Evolutionary conservation across 331 rosid genomes (phyloP), one percentile per base, ranked within the genome.

Genomic region (Quercus lobata): DNA sequence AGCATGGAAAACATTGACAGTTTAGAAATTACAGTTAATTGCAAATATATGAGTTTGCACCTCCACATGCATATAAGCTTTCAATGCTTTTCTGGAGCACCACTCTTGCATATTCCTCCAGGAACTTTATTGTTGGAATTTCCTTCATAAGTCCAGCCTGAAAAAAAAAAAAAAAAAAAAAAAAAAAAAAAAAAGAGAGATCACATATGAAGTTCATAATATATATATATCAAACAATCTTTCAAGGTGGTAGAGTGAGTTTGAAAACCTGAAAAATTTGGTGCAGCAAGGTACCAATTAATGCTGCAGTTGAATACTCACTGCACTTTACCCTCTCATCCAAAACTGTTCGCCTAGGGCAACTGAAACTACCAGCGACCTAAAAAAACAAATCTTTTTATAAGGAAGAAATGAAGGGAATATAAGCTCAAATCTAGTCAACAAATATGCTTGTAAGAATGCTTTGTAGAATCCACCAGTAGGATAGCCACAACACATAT

Each of bases 61-160:
- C 99, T 91, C 91, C 92, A 69, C 97, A 93, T 35, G 97, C 97
- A 90, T 91, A 95, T 72, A 95, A 82, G 82, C 90, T 93, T 86
- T 95, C 99, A 53, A 91, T 79, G 84, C 89, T 90, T 81, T 82
- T 84, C 68, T 84, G 88, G 52, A 95, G 87, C 73, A 87, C 96
- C 70, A 62, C 80, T 70, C 87, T 80, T 54, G 94, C 85, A 69
- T 85, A 83, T 84, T 87, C 91, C 88, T 95, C 88, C 84, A 95
- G 82, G 74, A 88, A 91, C 57, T 80, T 60, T 58, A 83, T 54
- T 6, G 93, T 86, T 32, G 96, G 97, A 75, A 71, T 72, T 63
- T 89, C 97, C 69, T 80, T 84, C 63, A 78, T 73, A 54, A 95
- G 97, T 73, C 92, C 97, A 87, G 96, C 97, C 97, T 95, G 71